Percentiles rank a stretch among this genome's conserved stretches.
Evolutionary conservation across 371 early-diverging fungal genomes (phyloP).

Genomic region (Synchytrium microbalum): DNA sequence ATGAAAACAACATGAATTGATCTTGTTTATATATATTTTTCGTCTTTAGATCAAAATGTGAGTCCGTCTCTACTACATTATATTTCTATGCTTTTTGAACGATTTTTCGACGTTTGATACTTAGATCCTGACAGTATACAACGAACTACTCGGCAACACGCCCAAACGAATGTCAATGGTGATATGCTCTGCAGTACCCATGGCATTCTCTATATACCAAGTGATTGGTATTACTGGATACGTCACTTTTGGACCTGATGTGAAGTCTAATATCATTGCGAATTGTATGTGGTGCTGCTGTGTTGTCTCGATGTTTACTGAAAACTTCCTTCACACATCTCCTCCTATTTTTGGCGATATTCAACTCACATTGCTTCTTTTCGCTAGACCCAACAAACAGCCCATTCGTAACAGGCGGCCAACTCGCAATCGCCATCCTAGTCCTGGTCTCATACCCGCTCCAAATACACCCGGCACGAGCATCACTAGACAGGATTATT

Average conservation of each 20-base stretch:
- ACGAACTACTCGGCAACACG: conserved; percentile 81
- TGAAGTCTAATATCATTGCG: conserved; percentile 82
- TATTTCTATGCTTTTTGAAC: neutral
- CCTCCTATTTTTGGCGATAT: conserved; percentile 9
- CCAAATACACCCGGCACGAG: conserved; percentile 94
- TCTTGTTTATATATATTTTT: conserved; percentile 16
- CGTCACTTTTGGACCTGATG: conserved; percentile 84
- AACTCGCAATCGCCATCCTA: conserved; percentile 81
- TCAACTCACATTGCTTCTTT: conserved; percentile 1
- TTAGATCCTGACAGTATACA: conserved; percentile 84
- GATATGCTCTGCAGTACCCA: conserved; percentile 65
- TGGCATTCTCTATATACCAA: conserved; percentile 79
- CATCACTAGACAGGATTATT: conserved; percentile 81
- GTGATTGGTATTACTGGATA: conserved; percentile 89
- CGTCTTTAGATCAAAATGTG: conserved; percentile 7
- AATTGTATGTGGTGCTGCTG: conserved; percentile 51
- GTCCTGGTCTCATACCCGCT: conserved; percentile 95
- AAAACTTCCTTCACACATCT: no score
- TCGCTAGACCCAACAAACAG: conserved; percentile 52
- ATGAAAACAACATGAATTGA: conserved; percentile 72
- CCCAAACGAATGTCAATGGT: conserved; percentile 53
- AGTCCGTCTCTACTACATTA: neutral
- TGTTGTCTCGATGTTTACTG: no score
- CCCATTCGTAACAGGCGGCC: conserved; percentile 70
- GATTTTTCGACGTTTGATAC: conserved; percentile 1